Base-by-base conservation (phyloP, 75 land plant species). In the Selaginella tamariscina region DNA sequence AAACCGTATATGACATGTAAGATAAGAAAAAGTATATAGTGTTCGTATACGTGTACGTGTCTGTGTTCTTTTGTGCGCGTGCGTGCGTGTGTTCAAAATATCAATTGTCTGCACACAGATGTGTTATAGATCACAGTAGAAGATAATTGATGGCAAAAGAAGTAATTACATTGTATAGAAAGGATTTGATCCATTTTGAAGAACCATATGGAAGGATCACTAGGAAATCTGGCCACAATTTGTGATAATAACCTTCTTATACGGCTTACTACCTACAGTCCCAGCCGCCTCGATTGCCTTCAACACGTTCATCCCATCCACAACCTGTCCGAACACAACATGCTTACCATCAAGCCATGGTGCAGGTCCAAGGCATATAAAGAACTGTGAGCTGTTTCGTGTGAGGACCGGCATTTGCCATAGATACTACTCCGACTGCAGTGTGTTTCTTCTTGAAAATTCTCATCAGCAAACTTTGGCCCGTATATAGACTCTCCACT, bases 321-420 rank as follows among this genome's bases (percentile, higher is more conserved):
- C 74, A 9, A 88, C 88, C 75, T 72, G 81, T 26, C 93, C 93
- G 70, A 88, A 88, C 1, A 78, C 89, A 22, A 88, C 93, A 78
- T 88, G 93, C 70, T 80, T 80, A 32, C 82, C 82, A 56, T 85
- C 85, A 29, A 82, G 82, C 84, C 82, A 80, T 20, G 76, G 28
- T 0, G 78, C 71, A 23, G 65, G 68, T 20, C 49, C 78, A 1
- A 78, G 80, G 66, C 79, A 80, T 23, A 87, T 72, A 55, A 87
- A 87, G 65, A 87, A 87, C 76, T 85, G 85, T 9, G 88, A 87
- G 0, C 85, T 88, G 55, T 87, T 87, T n/a, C 32, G 88, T 85
- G 62, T 87, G 72, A 1, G 75, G 74, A 0, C 88, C 88, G 24
- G 85, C 74, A 68, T 85, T 82, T 0, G 85, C 88, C 88, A 86